Evolutionary conservation across 192 early-diverging fungal species (phyloP).

Genomic region (Lobosporangium transversale): DNA sequence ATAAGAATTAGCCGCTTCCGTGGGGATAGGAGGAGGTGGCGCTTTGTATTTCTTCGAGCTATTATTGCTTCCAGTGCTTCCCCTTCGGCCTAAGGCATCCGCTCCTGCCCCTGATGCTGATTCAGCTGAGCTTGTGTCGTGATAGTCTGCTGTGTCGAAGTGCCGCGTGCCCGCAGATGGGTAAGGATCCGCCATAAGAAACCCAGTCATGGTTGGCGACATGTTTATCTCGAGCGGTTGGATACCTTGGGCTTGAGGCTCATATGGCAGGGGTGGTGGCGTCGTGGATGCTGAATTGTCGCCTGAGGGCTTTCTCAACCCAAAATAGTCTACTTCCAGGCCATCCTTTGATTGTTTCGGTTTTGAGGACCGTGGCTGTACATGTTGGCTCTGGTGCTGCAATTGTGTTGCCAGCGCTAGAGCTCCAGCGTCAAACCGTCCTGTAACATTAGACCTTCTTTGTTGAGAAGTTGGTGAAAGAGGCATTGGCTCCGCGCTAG

Average conservation of each 20-base stretch:
- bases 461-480: conserved; percentile 27
- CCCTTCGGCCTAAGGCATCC: neutral
- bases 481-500: neutral
- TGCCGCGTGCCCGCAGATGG: conserved; percentile 35
- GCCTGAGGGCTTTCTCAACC: conserved; percentile 12
- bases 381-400: conserved; percentile 6
- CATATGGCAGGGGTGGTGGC: conserved; percentile 21
- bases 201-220: conserved; percentile 33
- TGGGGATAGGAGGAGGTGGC: conserved; percentile 48
- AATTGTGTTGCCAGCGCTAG: conserved; percentile 27
- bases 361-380: conserved; percentile 14
- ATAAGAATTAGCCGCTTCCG: conserved; percentile 5
- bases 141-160: conserved; percentile 10
- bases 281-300: conserved; percentile 22
- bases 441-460: conserved; percentile 41
- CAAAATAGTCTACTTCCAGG: conserved; percentile 33
- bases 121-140: conserved; percentile 7
- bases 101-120: neutral
- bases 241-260: conserved; percentile 17
- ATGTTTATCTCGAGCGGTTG: conserved; percentile 8
- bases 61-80: neutral
- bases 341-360: conserved; percentile 21
- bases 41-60: conserved; percentile 39
- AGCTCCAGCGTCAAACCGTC: conserved; percentile 39
- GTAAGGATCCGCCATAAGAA: conserved; percentile 48